Percentiles rank a stretch among this genome's conserved stretches.
Conservation (phyloP, 2,329 filamentous ascomycete species). For the Pseudopyricularia cyperi region DNA sequence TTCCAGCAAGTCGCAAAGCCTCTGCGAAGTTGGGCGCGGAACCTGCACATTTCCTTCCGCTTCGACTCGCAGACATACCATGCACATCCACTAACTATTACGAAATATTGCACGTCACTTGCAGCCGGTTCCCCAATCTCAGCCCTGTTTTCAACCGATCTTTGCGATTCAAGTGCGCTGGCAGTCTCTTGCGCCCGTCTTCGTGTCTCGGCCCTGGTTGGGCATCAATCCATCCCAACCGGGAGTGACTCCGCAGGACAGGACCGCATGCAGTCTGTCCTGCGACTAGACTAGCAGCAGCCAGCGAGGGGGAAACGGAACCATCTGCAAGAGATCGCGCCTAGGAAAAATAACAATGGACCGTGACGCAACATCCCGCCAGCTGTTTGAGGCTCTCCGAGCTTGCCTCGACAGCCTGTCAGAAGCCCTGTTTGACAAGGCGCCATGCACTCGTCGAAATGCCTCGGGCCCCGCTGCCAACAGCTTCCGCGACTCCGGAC, state of each 20-base stretch:
- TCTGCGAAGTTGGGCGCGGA: not conserved
- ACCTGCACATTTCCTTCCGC: not conserved
- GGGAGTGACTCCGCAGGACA: not conserved
- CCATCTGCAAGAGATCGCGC: not conserved
- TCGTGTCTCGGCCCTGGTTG: not conserved
- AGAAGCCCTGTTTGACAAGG: slow-evolving; percentile 3
- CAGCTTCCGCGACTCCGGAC: slow-evolving; percentile 3
- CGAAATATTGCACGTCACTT: no score
- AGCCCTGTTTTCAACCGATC: no score
- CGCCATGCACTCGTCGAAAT: slow-evolving; percentile 1
- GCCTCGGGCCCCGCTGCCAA: not conserved
- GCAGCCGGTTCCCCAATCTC: no score
- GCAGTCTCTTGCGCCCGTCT: not conserved
- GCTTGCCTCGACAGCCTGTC: slow-evolving; percentile 1
- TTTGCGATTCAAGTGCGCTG: no score
- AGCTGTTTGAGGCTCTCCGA: slow-evolving; percentile 2
- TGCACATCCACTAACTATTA: no score
- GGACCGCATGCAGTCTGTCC: not conserved
- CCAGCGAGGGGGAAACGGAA: not conserved
- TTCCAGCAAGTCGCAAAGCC: not conserved
- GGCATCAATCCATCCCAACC: not conserved
- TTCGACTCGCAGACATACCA: no score
- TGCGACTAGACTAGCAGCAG: not conserved
- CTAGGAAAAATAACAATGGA: not conserved
- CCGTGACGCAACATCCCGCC: slow-evolving; percentile 1